A percentile compares a stretch with the other conserved stretches of the same genome.
These are phyloP conservation scores for Canariomyces notabilis DNA, from an alignment of 2,329 filamentous ascomycete genomes.

Conservation along the genomic window DNA sequence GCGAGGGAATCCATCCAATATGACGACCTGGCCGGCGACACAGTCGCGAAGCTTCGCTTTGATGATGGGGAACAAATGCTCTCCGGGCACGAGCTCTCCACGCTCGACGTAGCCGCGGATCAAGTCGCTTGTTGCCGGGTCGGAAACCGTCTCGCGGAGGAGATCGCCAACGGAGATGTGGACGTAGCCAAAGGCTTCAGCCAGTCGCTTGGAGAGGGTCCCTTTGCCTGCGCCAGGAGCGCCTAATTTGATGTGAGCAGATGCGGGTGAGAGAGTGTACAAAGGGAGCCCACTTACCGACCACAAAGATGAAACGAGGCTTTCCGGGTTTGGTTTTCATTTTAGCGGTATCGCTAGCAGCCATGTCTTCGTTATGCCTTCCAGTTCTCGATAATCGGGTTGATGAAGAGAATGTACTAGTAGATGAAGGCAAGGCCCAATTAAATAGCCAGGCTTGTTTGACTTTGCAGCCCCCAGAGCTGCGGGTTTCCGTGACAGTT, in stretches of 20 bases:
- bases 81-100: neutral
- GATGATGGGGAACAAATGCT: neutral
- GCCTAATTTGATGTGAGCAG: slow-evolving; percentile 3
- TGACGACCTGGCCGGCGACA: neutral
- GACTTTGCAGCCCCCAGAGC: neutral
- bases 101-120: neutral
- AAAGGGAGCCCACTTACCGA: neutral
- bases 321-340: too few relatives aligned
- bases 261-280: neutral
- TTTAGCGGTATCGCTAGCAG: too few relatives aligned
- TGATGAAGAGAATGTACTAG: too few relatives aligned
- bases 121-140: neutral
- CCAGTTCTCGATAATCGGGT: too few relatives aligned
- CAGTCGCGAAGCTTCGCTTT: neutral
- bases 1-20: slow-evolving; percentile 16
- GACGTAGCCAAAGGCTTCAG: neutral
- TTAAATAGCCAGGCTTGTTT: neutral
- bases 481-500: neutral
- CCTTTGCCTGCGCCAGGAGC: slow-evolving; percentile 14
- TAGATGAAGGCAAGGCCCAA: neutral
- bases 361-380: too few relatives aligned
- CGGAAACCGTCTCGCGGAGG: neutral
- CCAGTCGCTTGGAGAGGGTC: slow-evolving; percentile 8
- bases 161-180: slow-evolving; percentile 16
- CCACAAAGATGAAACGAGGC: slow-evolving; percentile 7